Base-by-base conservation (phyloP, 2,329 filamentous ascomycete species). In the Nothopassalora personata region DNA sequence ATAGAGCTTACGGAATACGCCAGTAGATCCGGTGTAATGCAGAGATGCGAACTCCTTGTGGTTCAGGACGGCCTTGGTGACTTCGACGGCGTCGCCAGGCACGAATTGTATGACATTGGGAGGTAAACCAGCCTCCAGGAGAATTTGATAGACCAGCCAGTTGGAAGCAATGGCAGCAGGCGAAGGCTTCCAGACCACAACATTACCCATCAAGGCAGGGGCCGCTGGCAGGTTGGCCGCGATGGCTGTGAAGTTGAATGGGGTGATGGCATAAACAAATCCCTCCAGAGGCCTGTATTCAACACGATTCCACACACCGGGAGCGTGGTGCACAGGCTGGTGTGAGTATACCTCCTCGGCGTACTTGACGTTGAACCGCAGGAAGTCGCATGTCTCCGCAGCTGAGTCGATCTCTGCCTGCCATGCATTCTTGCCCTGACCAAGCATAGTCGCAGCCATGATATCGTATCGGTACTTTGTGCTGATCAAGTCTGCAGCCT, bases 331-430 rank as follows among this genome's bases (percentile, higher is more conserved):
- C 54, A 81, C 82, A 13, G 93, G 93, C 76, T 99, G 94, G 72
- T 91, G 86, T 39, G 85, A 84, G 74, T 97, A 96, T 57, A 96
- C 79, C 73, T 97, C 90, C 77, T 96, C 88, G 30, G 93, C 93
- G 71, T 94, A 97, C 74, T 92, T 86, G 55, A 97, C 93, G 72
- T 94, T 94, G 80, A 97, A 96, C 48, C 79, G 76, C 73, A 97
- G 80, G 77, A 97, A 97, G 74, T 99, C 93, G 67, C 85, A 88
- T 68, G 96, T 78, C 81, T 99, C 94, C 8, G 93, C 93, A 18
- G 93, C 93, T 43, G 92, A 84, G 75, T 97, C 93, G 64, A 97
- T 97, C 81, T 99, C 93, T n/a, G 94, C 93, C 77, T 99, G 93
- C 91, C 91, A 97, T 51, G 90, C 91, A 74, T 97, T 97, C 84